Percentiles rank a stretch among this genome's conserved stretches.
phyloP scores from a whole-genome alignment of 1,284 basidiomycete genomes.

The Ustanciosporium gigantosporum region DNA sequence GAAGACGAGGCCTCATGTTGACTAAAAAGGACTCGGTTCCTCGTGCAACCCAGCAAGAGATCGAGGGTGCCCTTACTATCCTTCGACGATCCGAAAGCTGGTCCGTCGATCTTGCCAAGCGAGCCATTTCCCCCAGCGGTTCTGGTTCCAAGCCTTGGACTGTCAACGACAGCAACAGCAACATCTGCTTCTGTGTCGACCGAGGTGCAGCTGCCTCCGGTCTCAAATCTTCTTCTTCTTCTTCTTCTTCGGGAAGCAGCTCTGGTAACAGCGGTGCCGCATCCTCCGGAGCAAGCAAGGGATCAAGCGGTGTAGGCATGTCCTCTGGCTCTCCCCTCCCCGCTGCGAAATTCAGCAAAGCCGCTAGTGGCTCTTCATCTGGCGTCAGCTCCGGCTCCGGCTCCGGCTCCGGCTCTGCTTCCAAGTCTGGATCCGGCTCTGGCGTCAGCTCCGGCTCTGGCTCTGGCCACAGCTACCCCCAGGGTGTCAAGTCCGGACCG shows the following conservation, averaged over 20 bases:
- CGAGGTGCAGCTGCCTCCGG: slow-evolving; percentile 1
- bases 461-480: too few relatives aligned
- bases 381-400: neutral
- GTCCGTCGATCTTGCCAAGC: slow-evolving; percentile 7
- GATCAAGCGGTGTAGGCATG: too few relatives aligned
- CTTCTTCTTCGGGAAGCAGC: neutral
- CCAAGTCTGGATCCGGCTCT: neutral
- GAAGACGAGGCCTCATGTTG: slow-evolving; percentile 8
- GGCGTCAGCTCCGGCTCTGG: neutral
- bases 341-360: too few relatives aligned
- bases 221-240: neutral
- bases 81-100: slow-evolving; percentile 14
- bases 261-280: neutral
- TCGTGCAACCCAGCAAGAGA: slow-evolving; percentile 11
- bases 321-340: too few relatives aligned
- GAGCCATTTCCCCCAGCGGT: slow-evolving; percentile 6
- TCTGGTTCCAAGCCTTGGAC: slow-evolving; percentile 14
- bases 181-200: slow-evolving; percentile 32
- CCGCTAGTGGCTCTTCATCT: neutral
- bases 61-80: slow-evolving; percentile 14
- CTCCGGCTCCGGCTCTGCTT: neutral
- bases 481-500: too few relatives aligned
- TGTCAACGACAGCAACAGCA: slow-evolving; percentile 14
- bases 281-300: too few relatives aligned
- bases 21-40: slow-evolving; percentile 10